A percentile compares a stretch with the other conserved stretches of the same genome.
These are phyloP conservation scores for Exophiala xenobiotica DNA, from an alignment of 2,329 filamentous ascomycete genomes.

Conservation along the genomic window DNA sequence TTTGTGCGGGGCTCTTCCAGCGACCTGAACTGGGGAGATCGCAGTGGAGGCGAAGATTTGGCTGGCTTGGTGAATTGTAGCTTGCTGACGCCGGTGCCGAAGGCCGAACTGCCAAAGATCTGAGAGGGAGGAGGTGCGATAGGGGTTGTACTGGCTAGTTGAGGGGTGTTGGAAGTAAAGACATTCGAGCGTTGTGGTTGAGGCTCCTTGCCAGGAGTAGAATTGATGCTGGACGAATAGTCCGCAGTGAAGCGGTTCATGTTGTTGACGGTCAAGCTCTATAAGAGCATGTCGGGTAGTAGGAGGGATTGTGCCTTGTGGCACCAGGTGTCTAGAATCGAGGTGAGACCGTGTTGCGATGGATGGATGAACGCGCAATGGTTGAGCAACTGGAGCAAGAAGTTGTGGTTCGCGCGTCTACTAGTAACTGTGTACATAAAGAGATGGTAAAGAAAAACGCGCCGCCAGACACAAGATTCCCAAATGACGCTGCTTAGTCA, in stretches of 20 bases:
- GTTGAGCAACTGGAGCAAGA: not conserved
- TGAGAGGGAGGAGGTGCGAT: slow-evolving; percentile 53
- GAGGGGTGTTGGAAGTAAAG: slow-evolving; percentile 21
- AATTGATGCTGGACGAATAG: slow-evolving; percentile 31
- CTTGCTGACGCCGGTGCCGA: slow-evolving; percentile 40
- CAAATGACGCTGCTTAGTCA: not conserved
- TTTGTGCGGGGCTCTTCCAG: slow-evolving; percentile 34
- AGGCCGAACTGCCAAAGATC: slow-evolving; percentile 53
- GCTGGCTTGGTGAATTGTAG: slow-evolving; percentile 40
- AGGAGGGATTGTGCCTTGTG: too few species aligned
- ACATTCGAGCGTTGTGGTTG: slow-evolving; percentile 15
- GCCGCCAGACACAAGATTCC: not conserved
- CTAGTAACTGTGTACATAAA: too few species aligned
- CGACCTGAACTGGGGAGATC: slow-evolving; percentile 31
- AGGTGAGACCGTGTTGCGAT: too few species aligned
- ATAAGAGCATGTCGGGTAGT: too few species aligned
- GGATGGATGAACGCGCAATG: not conserved
- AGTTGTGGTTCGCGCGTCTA: not conserved
- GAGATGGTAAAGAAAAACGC: slow-evolving; percentile 1
- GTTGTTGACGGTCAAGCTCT: not conserved
- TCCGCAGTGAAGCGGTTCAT: slow-evolving; percentile 31
- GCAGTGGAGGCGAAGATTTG: slow-evolving; percentile 41
- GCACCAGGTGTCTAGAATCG: too few species aligned
- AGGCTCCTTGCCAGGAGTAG: slow-evolving; percentile 22
- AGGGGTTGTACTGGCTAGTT: slow-evolving; percentile 44